These are phyloP conservation scores for Rubus parviflorus DNA, from an alignment of 306 rosid genomes.

Conservation along the genomic window DNA sequence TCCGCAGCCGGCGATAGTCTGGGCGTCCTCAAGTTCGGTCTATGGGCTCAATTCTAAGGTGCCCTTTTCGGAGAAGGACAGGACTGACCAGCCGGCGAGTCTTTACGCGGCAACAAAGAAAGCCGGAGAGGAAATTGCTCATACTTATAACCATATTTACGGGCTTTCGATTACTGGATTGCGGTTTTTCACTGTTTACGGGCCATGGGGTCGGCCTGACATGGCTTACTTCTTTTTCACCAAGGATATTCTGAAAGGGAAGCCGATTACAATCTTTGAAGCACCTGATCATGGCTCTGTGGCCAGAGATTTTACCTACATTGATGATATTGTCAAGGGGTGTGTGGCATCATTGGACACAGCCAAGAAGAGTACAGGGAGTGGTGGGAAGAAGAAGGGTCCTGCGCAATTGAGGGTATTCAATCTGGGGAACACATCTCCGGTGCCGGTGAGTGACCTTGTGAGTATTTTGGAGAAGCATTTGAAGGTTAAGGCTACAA, in stretches of 20 bases:
- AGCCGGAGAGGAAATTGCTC: constrained; percentile 84
- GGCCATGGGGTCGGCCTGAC: constrained; percentile 96
- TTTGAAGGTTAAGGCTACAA: constrained; percentile 75
- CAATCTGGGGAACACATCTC: constrained; percentile 80
- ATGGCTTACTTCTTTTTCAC: constrained; percentile 88
- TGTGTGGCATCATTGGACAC: constrained; percentile 81
- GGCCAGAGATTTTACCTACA: constrained; percentile 84
- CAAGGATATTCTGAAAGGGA: constrained; percentile 72
- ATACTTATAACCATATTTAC: constrained; percentile 71
- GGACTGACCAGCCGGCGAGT: constrained; percentile 83
- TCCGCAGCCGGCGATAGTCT: constrained; percentile 71
- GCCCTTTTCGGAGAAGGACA: constrained; percentile 76
- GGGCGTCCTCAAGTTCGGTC: constrained; percentile 90
- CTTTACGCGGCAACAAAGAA: constrained; percentile 82
- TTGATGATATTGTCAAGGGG: constrained; percentile 79
- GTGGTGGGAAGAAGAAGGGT: constrained; percentile 81
- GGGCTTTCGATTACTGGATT: constrained; percentile 82
- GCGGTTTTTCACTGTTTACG: constrained; percentile 80
- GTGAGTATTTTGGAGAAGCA: constrained; percentile 80
- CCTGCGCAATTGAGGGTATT: constrained; percentile 74
- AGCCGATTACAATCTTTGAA: constrained; percentile 57
- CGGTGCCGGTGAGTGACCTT: constrained; percentile 72
- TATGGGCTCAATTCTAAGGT: constrained; percentile 84
- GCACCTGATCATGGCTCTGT: constrained; percentile 68
- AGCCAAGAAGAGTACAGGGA: constrained; percentile 78